phyloP scores from a whole-genome alignment of 2,329 filamentous ascomycete species.

The Monilinia fructigena region DNA sequence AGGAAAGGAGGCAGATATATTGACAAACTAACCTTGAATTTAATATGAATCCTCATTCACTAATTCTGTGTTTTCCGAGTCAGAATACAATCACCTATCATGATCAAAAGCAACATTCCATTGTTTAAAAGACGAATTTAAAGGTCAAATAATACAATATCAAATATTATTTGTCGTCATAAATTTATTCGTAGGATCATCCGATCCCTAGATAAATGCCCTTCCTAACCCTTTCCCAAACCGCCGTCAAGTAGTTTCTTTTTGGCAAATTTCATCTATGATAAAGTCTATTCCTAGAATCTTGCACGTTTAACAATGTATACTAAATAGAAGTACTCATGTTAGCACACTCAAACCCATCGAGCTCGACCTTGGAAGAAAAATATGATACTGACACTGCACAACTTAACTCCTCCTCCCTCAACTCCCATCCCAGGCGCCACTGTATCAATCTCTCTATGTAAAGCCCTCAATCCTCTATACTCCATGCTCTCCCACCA shows the following conservation, averaged over 20 bases:
- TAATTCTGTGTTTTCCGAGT: too few relatives aligned
- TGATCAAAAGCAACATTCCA: too few relatives aligned
- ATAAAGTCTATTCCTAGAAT: conserved; percentile 14
- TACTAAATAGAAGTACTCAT: background rate
- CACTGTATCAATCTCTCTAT: conserved; percentile 37
- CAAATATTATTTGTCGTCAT: too few relatives aligned
- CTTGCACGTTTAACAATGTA: conserved; percentile 10
- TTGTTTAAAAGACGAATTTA: too few relatives aligned
- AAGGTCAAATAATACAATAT: too few relatives aligned
- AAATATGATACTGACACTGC: conserved; percentile 25
- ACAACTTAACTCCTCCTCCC: conserved; percentile 29
- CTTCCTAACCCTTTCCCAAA: background rate
- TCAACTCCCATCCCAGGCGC: conserved; percentile 31
- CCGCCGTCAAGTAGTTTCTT: background rate
- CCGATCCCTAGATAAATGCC: too few relatives aligned
- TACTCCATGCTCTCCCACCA: conserved; percentile 39
- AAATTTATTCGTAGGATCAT: too few relatives aligned
- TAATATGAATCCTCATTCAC: too few relatives aligned
- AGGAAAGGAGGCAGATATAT: too few relatives aligned
- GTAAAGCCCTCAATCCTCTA: conserved; percentile 34
- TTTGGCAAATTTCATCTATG: background rate
- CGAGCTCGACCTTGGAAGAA: background rate
- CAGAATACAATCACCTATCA: too few relatives aligned
- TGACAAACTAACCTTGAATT: too few relatives aligned
- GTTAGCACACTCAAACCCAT: background rate